Percentiles rank a stretch among this genome's conserved stretches.
phyloP scores from a whole-genome alignment of 2,329 filamentous ascomycete species.

The Beauveria asiatica region DNA sequence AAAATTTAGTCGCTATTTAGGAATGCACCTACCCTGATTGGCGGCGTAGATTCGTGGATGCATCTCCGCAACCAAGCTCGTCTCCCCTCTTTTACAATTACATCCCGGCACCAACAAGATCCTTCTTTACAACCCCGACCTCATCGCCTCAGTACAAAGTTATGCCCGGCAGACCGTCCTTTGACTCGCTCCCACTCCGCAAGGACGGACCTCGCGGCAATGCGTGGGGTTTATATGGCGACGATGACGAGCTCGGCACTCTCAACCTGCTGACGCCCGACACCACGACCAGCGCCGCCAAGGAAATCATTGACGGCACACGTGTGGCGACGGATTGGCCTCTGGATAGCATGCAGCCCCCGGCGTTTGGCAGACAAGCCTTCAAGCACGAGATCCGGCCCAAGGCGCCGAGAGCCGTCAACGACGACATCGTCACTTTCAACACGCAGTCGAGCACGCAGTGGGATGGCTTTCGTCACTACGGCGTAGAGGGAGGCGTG shows the following conservation, averaged over 20 bases:
- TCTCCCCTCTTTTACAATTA: not conserved
- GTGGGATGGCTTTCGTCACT: slow-evolving; percentile 32
- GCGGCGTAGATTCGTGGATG: not conserved
- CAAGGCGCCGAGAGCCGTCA: slow-evolving; percentile 22
- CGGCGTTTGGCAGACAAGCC: slow-evolving; percentile 24
- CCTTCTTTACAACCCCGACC: not conserved
- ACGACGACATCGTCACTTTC: slow-evolving; percentile 25
- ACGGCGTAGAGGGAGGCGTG: slow-evolving; percentile 26
- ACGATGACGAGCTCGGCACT: slow-evolving; percentile 42
- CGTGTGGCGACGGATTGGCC: slow-evolving; percentile 28
- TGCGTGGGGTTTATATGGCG: slow-evolving; percentile 48
- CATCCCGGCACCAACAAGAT: not conserved
- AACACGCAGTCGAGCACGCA: slow-evolving; percentile 32
- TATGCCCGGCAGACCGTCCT: slow-evolving; percentile 20
- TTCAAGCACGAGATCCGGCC: slow-evolving; percentile 23
- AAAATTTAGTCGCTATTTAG: too few species aligned
- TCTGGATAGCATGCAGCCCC: slow-evolving; percentile 22
- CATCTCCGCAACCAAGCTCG: not conserved
- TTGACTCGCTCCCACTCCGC: slow-evolving; percentile 40
- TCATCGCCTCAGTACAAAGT: not conserved
- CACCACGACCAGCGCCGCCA: slow-evolving; percentile 17
- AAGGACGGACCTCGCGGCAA: slow-evolving; percentile 42
- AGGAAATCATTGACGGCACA: slow-evolving; percentile 22
- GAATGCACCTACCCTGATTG: not conserved
- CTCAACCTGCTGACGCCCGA: slow-evolving; percentile 43